Percentiles rank a stretch among this genome's conserved stretches.
Conservation (phyloP, 169 alveolate genomes). For the Cryptosporidium canis region DNA sequence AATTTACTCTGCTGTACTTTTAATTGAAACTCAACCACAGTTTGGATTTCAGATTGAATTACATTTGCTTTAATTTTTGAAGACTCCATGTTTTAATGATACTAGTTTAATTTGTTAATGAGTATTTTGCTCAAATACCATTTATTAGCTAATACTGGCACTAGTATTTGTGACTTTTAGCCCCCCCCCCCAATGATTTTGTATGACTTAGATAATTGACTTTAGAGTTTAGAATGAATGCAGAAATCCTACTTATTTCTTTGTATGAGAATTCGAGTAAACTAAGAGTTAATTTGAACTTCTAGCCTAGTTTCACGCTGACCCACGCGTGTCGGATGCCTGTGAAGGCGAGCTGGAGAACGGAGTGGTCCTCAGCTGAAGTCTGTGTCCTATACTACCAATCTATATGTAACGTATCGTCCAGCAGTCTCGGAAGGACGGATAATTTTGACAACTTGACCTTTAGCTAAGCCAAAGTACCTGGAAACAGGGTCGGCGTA, state of each 20-base stretch:
- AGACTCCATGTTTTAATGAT: neutral
- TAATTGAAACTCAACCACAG: slow-evolving; percentile 49
- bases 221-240: neutral
- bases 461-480: slow-evolving; percentile 92
- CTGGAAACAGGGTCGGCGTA: slow-evolving; percentile 96
- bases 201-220: neutral
- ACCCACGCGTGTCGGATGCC: neutral
- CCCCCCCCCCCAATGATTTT: neutral
- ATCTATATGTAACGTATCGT: slow-evolving; percentile 95
- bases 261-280: neutral
- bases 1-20: slow-evolving; percentile 18
- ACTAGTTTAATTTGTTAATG: neutral
- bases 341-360: too few species aligned
- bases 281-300: neutral
- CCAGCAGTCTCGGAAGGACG: slow-evolving; percentile 99
- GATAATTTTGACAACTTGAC: slow-evolving; percentile 96
- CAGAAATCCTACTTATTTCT: neutral
- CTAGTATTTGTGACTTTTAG: neutral
- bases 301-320: neutral
- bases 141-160: neutral
- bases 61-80: neutral
- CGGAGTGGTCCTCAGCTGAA: too few species aligned
- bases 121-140: neutral
- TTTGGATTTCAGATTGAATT: slow-evolving; percentile 44
- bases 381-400: slow-evolving; percentile 85